Evolutionary conservation across 2,329 filamentous ascomycete genomes (phyloP).

Genomic region (Verticillium alfalfae): DNA sequence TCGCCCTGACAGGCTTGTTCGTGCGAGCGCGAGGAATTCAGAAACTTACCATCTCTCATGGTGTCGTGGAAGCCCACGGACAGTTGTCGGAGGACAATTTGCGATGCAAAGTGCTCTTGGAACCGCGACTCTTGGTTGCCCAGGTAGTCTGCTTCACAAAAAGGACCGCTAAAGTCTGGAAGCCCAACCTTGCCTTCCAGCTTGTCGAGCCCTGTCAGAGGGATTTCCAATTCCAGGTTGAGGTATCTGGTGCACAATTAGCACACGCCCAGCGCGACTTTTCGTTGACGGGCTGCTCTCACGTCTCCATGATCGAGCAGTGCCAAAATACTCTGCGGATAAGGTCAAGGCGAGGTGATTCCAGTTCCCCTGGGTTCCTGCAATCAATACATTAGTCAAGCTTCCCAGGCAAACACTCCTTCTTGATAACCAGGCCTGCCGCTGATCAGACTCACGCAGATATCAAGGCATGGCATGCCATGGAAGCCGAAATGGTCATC

Average conservation of each 20-base stretch:
- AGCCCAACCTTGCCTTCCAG: conserved; percentile 49
- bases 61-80: conserved; percentile 46
- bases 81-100: conserved; percentile 50
- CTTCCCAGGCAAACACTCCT: neutral
- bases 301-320: conserved; percentile 51
- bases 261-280: neutral
- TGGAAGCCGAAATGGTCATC: conserved; percentile 47
- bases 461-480: conserved; percentile 51
- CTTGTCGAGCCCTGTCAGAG: conserved; percentile 47
- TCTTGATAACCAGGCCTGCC: conserved; percentile 6
- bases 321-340: conserved; percentile 52
- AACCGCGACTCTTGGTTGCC: conserved; percentile 47
- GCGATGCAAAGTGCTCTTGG: conserved; percentile 54
- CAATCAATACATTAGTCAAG: neutral
- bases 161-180: conserved; percentile 44
- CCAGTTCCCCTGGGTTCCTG: conserved; percentile 37
- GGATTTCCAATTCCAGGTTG: conserved; percentile 53
- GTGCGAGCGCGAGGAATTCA: neutral
- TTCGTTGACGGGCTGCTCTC: conserved; percentile 10
- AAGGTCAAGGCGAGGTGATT: conserved; percentile 41
- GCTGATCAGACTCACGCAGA: conserved; percentile 34
- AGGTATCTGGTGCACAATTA: conserved; percentile 32
- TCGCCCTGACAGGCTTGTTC: neutral
- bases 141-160: conserved; percentile 39
- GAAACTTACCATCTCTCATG: conserved; percentile 44